Base-by-base conservation (phyloP, 495 filamentous ascomycete genomes). In the Aspergillus coremiiformis region DNA sequence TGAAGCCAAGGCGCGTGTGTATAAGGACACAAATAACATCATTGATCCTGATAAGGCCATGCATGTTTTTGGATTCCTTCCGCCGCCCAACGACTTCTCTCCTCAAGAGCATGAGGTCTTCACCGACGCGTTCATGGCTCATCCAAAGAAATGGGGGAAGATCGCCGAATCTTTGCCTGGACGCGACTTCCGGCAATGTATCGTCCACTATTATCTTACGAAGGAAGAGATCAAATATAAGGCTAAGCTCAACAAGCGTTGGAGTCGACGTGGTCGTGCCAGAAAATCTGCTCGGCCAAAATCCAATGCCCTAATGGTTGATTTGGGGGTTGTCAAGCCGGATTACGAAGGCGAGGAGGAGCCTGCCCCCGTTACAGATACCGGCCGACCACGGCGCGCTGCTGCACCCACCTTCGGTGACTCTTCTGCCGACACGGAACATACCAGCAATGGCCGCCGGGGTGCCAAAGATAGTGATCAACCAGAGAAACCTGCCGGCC, bases 191-290 rank as follows among this genome's bases (percentile, higher is more conserved):
- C 82, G 86, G 56, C 83, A 90, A 44, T 94, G 88, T 63, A 96
- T 98, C 56, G 77, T 89, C 56, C 94, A 97, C 66, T 97, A 98
- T 66, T 98, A 98, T 66, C 79, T 90, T 55, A 95, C 86, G 50
- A 98, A 98, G 67, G 83, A 87, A 60, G 79, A 83, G 51, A 82
- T 83, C 21, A 89, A 89, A 51, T 92, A 96, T 60, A 94, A 95
- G 67, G 85, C 87, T 30, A 87, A 86, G 63, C 71, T 87, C 43
- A 76, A 71, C 23, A 91, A 82, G 68, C 84, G 83, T 52, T 81
- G 83, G 67, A 84, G 81, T 23, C 84, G 79, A 44, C 81, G 73
- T n/a, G 72, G 79, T 49, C 75, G 82, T 32, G 81, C 77, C 51
- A 79, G 66, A 56, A 62, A 65, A 58, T 71, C 71, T 44, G 58